Evolutionary conservation across 73 alveolate genomes (phyloP).

Genomic region (Paramecium tetraurelia): DNA sequence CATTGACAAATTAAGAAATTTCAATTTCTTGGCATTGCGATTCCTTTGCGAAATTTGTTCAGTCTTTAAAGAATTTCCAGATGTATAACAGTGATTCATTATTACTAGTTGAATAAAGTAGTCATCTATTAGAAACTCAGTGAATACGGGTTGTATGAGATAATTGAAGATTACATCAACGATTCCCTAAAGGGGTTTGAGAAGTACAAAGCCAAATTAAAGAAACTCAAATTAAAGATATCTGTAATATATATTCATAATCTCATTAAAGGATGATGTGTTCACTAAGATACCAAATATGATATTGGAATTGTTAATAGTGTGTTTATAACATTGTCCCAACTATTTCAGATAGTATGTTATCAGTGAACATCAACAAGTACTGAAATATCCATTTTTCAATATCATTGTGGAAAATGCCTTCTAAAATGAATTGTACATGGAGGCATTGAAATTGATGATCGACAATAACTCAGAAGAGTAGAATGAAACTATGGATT

Average conservation of each 20-base stretch:
- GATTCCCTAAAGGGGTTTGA: not conserved
- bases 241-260: not conserved
- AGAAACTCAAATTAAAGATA: not conserved
- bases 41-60: constrained; percentile 5
- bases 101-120: not conserved
- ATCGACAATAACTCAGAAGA: not conserved
- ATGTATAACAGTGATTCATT: not conserved
- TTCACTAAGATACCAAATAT: not conserved
- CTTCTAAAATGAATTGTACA: not conserved
- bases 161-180: not conserved
- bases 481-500: not conserved
- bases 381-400: constrained; percentile 25
- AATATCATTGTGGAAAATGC: not conserved
- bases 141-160: constrained; percentile 38
- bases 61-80: not conserved
- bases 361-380: constrained; percentile 8
- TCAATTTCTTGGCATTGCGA: not conserved
- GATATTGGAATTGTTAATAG: not conserved
- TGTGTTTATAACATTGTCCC: not conserved
- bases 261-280: not conserved
- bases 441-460: not conserved
- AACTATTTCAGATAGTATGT: not conserved
- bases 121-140: not conserved
- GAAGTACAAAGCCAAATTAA: not conserved
- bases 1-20: not conserved